phyloP scores from a whole-genome alignment of 2,329 filamentous ascomycete species.

The Plenodomus biglobosus region DNA sequence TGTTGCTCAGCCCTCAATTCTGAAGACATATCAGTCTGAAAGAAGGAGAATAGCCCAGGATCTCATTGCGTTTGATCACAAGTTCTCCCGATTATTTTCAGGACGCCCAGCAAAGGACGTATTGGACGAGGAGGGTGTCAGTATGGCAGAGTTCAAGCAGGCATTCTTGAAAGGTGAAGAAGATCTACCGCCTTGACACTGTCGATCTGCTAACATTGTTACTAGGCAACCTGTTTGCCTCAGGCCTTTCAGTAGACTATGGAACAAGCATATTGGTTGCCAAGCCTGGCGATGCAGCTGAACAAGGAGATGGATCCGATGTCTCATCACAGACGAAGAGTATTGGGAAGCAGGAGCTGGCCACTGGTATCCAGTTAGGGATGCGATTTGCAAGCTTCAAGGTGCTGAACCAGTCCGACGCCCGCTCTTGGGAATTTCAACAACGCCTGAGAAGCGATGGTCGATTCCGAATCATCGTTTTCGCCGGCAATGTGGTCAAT shows the following conservation, averaged over 20 bases:
- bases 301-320: constrained; percentile 54
- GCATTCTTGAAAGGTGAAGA: constrained; percentile 54
- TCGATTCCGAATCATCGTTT: constrained; percentile 61
- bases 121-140: constrained; percentile 62
- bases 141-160: constrained; percentile 63
- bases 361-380: constrained; percentile 52
- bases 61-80: constrained; percentile 60
- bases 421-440: constrained; percentile 62
- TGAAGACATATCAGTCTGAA: constrained; percentile 57
- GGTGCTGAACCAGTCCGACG: constrained; percentile 61
- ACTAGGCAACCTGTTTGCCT: constrained; percentile 59
- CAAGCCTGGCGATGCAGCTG: constrained; percentile 50
- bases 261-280: constrained; percentile 57
- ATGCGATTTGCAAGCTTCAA: constrained; percentile 62
- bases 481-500: constrained; percentile 60
- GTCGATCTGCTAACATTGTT: neutral
- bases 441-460: constrained; percentile 59
- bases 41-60: constrained; percentile 63
- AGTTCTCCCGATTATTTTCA: constrained; percentile 52
- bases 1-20: constrained; percentile 43
- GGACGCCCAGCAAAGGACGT: constrained; percentile 58
- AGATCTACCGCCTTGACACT: neutral
- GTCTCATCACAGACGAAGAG: constrained; percentile 32
- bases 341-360: constrained; percentile 47
- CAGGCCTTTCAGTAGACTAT: constrained; percentile 62